These are phyloP conservation scores for Andrographis paniculata DNA, from an alignment of 305 asterid species.

Conservation along the genomic window DNA sequence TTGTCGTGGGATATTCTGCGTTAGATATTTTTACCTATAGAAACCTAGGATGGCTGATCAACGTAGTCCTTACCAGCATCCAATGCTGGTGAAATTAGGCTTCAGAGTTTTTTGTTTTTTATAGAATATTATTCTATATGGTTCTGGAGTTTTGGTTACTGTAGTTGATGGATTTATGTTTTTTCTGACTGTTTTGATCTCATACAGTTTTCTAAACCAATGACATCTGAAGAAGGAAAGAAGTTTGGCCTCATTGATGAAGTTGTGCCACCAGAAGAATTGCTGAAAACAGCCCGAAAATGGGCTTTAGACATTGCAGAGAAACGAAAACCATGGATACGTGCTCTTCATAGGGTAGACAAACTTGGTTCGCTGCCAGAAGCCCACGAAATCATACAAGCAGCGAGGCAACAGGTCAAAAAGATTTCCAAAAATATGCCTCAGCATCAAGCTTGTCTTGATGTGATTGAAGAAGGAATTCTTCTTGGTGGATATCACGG, in stretches of 20 bases:
- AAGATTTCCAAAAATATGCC: slow-evolving; percentile 63
- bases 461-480: slow-evolving; percentile 80
- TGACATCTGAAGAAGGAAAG: slow-evolving; percentile 78
- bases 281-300: slow-evolving; percentile 55
- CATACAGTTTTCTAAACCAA: slow-evolving; percentile 64
- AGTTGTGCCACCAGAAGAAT: slow-evolving; percentile 56
- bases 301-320: slow-evolving; percentile 86
- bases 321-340: slow-evolving; percentile 73
- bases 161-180: too few species aligned
- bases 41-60: neutral
- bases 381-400: slow-evolving; percentile 42
- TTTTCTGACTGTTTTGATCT: slow-evolving; percentile 8
- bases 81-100: too few species aligned
- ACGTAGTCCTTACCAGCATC: neutral
- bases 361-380: slow-evolving; percentile 72
- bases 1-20: too few species aligned
- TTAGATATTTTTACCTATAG: neutral
- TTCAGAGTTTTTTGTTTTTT: too few species aligned
- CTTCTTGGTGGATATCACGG: slow-evolving; percentile 87
- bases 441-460: slow-evolving; percentile 87
- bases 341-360: slow-evolving; percentile 72
- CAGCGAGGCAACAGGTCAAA: slow-evolving; percentile 64
- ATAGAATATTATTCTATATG: too few species aligned
- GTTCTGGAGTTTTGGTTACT: too few species aligned
- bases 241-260: slow-evolving; percentile 86